Base-by-base conservation (phyloP, 768 basidiomycete genomes). In the Saitozyma podzolica region DNA sequence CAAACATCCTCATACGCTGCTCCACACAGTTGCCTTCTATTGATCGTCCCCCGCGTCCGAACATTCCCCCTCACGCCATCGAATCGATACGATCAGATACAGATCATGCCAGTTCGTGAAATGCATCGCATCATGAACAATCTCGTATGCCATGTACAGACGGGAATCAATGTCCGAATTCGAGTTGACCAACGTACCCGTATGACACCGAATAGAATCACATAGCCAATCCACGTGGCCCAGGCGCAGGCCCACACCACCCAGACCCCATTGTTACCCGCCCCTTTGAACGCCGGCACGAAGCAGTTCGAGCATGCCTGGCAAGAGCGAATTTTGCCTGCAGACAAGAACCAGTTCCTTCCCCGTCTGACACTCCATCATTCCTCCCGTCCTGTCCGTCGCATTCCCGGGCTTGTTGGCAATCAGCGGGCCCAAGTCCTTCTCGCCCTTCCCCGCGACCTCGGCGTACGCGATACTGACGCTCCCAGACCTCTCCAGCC, bases 21-120 rank as follows among this genome's bases (percentile, higher is more conserved):
- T 98, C 47, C 95, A 97, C 75, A 88, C 90, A 7, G 89, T 98
- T 43, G 90, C 87, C 41, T 98, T 89, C 80, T 98, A 94, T 80
- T 99, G 43, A 54, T 29, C 29, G 2, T 29, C 29, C 29, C 29
- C 29, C 29, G 29, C 29, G 29, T 29, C 29, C 29, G 29, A 29
- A 5, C 29, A 2, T 29, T 29, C 29, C 29, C 29, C 5, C 29
- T 29, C 29, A 29, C 29, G 29, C 29, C 29, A 2, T 29, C 29
- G 29, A 5, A 29, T 29, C 29, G 29, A 2, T 5, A 29, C 29
- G 29, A 29, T 29, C 29, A 29, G 29, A 29, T 29, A 29, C 29
- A 29, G 2, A 5, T 29, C 29, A 29, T 29, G 29, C 29, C 29
- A 29, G 29, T 29, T 29, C 29, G 29, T 29, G 29, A 29, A 5